Base-by-base conservation (phyloP, 805 yeast genomes). In the Isabelozyma pseudorhagii region DNA sequence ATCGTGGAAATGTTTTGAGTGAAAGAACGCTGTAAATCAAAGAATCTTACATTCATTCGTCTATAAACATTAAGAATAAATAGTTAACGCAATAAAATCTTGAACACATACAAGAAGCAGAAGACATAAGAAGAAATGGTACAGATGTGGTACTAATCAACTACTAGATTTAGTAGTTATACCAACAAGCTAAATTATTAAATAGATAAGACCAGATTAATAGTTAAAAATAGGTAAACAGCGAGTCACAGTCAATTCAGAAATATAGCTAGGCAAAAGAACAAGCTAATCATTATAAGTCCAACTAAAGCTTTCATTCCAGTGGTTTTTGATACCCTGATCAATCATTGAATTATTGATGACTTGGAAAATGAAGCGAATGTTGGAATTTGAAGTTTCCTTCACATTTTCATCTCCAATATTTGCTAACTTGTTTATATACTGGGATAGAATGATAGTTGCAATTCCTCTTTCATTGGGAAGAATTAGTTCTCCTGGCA, bases 391-490 rank as follows among this genome's bases (percentile, higher is more conserved):
- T 3, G 56, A 50, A 18, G 21, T 38, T 15, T 40, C 44, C 18
- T 51, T 44, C 38, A 44, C 45, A 18, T 48, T 48, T 28, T 46
- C 49, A 42, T 58, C 46, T 40, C 48, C 29, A 21, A 40, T 8
- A 43, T 50, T 60, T 27, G 47, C 46, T 45, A 54, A 36, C 47
- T 57, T 60, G 28, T 48, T 46, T 18, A 59, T 50, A 43, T 56
- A 60, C 44, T 64, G 63, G n/a, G 60, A 54, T 25, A 68, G 39
- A 17, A 69, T 47, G 25, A 44, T 51, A 17, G 56, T 52, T 10
- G 59, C 63, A 14, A 60, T 55, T 15, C 58, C 60, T 39, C 59
- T 45, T 10, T 62, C 63, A 34, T 56, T 59, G 21, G 64, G 60
- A 31, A 31, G 36, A 13, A 31, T 31, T 31, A 31, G 10, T 31